Base-by-base conservation (phyloP, 1,284 basidiomycete species). In the Austroboletus novae-zelandiae region DNA sequence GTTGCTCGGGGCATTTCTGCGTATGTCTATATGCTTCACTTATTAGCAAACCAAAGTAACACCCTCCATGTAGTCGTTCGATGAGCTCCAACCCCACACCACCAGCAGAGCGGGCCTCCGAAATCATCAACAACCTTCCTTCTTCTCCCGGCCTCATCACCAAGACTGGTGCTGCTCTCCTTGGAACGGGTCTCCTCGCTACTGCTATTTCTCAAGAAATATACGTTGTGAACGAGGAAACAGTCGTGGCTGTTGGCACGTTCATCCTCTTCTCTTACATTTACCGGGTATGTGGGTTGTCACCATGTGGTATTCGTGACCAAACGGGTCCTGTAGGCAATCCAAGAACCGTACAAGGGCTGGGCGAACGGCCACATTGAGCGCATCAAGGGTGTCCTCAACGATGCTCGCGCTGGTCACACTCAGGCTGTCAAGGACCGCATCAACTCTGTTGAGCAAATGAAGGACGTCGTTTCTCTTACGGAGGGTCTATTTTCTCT, bases 171-270 rank as follows among this genome's bases (percentile, higher is more conserved):
- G 86, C 90, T 57, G 87, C 95, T 65, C 79, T 97, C 65, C 84
- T 98, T 56, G 93, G 94, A 65, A 91, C 93, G 36, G 94, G 93
- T 68, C 78, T 94, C 55, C 77, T 89, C 54, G 96, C 95, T 27
- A 84, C 94, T 18, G 95, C 94, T 67, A 95, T 98, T 75, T 97
- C 94, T 36, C 91, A 94, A 71, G 96, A 99, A 76, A 84, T 98
- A 51, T 98, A 98, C 71, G 96, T 99, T 54, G 84, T 96, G 66
- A 98, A 98, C 73, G 95, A 98, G 74, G 94, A 97, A 78, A 86
- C 89, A 32, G 84, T 95, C 54, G 78, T 94, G 36, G 80, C 86
- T 37, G 76, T 87, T 48, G 95, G 91, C 45, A 93, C 91, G 63
- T 78, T 91, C 61, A 88, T 97, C 65, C 84, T 98, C 68, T 85